Evolutionary conservation across 768 basidiomycete genomes (phyloP).

Genomic region (Tephrocybe sp.): DNA sequence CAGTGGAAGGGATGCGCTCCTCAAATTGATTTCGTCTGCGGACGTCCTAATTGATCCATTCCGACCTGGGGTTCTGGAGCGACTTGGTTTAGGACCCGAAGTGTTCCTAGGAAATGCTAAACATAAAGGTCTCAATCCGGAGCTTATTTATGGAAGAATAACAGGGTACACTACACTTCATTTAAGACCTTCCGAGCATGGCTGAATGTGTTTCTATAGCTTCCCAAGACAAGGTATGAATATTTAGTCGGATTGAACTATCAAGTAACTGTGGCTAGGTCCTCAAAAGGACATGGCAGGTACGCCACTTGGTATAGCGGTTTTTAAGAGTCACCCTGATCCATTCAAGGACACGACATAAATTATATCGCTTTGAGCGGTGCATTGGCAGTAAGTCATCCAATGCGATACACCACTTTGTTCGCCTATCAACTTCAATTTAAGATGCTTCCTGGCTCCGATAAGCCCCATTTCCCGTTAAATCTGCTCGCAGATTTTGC

Average conservation of each 20-base stretch:
- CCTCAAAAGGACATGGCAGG: constrained; percentile 76
- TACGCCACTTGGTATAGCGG: constrained; percentile 23
- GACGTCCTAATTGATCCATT: constrained; percentile 85
- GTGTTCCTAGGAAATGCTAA: constrained; percentile 55
- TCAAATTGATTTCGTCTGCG: constrained; percentile 58
- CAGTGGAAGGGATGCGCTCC: constrained; percentile 53
- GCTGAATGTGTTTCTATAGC: constrained; percentile 27
- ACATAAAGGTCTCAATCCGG: constrained; percentile 53
- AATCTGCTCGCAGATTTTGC: constrained; percentile 84
- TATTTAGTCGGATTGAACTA: neutral
- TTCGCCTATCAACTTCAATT: neutral
- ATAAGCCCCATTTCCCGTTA: constrained; percentile 68
- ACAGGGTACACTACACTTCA: constrained; percentile 52
- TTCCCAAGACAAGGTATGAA: constrained; percentile 56
- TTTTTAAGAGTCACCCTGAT: neutral
- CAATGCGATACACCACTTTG: neutral
- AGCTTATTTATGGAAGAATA: constrained; percentile 71
- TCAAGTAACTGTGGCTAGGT: constrained; percentile 39
- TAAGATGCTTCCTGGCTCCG: constrained; percentile 67
- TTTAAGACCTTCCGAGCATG: neutral
- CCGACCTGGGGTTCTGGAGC: constrained; percentile 79
- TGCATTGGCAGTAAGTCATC: constrained; percentile 52
- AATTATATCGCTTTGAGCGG: constrained; percentile 84
- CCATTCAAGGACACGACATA: constrained; percentile 67
- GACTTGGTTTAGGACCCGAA: constrained; percentile 72